phyloP scores from a whole-genome alignment of 768 basidiomycete genomes.

The Mycena filopes region DNA sequence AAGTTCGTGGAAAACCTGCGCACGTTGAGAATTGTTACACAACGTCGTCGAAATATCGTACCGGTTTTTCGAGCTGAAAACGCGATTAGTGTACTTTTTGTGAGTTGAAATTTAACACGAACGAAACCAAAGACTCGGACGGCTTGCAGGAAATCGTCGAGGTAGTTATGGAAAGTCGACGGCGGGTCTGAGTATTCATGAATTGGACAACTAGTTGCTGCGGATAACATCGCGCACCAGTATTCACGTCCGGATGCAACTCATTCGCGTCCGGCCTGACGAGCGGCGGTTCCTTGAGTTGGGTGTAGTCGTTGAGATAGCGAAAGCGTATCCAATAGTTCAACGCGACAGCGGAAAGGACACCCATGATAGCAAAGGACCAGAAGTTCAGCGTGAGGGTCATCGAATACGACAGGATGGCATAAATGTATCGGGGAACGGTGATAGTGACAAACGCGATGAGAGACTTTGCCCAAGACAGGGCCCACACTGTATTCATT shows the following conservation, averaged over 20 bases:
- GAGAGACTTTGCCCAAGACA: constrained; percentile 80
- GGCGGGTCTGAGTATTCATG: constrained; percentile 60
- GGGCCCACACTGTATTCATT: constrained; percentile 73
- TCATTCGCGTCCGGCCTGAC: constrained; percentile 87
- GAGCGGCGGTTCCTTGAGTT: constrained; percentile 83
- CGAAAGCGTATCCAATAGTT: constrained; percentile 90
- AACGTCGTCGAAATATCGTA: constrained; percentile 46
- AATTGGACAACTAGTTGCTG: neutral
- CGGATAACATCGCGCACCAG: constrained; percentile 45
- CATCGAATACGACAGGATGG: constrained; percentile 86
- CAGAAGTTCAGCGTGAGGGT: constrained; percentile 95
- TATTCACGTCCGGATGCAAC: constrained; percentile 92
- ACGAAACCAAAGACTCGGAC: constrained; percentile 97
- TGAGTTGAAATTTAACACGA: constrained; percentile 38
- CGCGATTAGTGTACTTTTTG: constrained; percentile 10
- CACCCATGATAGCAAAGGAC: constrained; percentile 85
- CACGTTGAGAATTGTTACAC: neutral
- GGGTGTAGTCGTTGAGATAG: constrained; percentile 79
- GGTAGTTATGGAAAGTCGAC: constrained; percentile 91
- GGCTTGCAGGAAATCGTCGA: constrained; percentile 97
- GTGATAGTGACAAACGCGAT: constrained; percentile 87
- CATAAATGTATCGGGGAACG: constrained; percentile 81
- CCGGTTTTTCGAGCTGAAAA: constrained; percentile 87
- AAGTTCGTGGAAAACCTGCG: constrained; percentile 94
- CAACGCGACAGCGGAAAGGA: constrained; percentile 69